Base-by-base conservation (phyloP, 2,329 filamentous ascomycete genomes). In the Hirsutella thompsonii region DNA sequence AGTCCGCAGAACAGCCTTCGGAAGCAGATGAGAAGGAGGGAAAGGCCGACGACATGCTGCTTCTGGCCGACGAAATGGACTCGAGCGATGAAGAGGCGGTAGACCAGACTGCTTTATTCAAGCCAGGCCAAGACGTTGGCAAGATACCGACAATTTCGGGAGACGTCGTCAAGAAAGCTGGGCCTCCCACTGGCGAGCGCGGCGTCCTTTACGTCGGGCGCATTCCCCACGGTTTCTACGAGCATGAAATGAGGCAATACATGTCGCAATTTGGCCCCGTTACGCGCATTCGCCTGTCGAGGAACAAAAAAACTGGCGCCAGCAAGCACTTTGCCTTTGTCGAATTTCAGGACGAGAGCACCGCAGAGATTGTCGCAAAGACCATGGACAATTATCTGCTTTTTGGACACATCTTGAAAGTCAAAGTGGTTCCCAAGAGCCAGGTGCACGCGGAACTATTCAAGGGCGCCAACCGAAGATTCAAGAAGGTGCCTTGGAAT, bases 371-470 rank as follows among this genome's bases (percentile, higher is more conserved):
- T 51, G 90, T 94, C 23, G 82, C 86, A 38, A 85, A 88, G 66
- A 94, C 92, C 19, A 98, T 98, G 92, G 79, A 95, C 70, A 93
- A 89, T 65, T 98, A 98, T 63, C 77, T 96, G 32, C 74, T 98
- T 56, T 96, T 94, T 60, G 86, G 87, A 5, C 90, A 95, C 59
- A 83, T 96, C 46, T 70, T 98, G 51, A 90, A 93, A 63, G 90
- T 89, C 63, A 84, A 86, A 57, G 68, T 79, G 20, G 74, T 95
- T 4, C 77, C 85, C 4, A 67, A 77, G 43, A 85, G 84, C 45
- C 79, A 89, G 56, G 68, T 94, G 35, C 86, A 93, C 58, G 72
- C 79, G 20, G 73, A 86, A 46, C 68, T 95, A 40, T 96, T 88
- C 77, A 88, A 92, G 66, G 88, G 88, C 30, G 86, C 88, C 54